phyloP scores from a whole-genome alignment of 2,329 filamentous ascomycete genomes.

The Didymella exigua region DNA sequence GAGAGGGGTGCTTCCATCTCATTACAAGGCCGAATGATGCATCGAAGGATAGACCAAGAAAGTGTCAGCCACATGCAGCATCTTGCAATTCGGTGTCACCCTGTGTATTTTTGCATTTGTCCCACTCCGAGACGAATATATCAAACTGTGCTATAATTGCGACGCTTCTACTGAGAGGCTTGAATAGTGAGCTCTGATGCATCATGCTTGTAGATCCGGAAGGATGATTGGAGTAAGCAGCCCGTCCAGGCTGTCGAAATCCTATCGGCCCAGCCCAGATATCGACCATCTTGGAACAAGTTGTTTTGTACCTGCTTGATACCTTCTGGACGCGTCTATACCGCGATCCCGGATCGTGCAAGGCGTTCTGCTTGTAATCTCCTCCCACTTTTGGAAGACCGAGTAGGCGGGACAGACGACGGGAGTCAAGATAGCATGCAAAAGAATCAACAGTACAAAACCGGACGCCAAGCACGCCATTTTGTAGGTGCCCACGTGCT shows the following conservation, averaged over 20 bases:
- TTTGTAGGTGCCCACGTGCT: not conserved
- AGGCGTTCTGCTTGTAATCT: not conserved
- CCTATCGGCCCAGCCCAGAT: not conserved
- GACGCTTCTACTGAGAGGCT: not conserved
- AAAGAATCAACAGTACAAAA: slow-evolving; percentile 1
- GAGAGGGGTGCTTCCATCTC: not conserved
- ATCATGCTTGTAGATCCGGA: not conserved
- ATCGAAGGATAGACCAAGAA: not conserved
- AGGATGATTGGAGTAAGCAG: not conserved
- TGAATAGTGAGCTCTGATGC: not conserved
- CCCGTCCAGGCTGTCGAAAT: not conserved
- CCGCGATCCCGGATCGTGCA: not conserved
- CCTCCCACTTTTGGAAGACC: not conserved
- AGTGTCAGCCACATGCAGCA: not conserved
- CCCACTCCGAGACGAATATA: not conserved
- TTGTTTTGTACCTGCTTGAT: not conserved
- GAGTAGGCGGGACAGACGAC: not conserved
- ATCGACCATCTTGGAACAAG: not conserved
- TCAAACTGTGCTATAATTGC: not conserved
- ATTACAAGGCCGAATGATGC: not conserved
- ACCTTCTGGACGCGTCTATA: not conserved
- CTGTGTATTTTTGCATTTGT: not conserved
- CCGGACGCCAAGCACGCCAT: slow-evolving; percentile 14
- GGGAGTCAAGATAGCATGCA: not conserved
- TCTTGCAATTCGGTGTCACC: not conserved